Percentiles rank a stretch among this genome's conserved stretches.
Evolutionary conservation across 2,329 filamentous ascomycete species (phyloP).

Genomic region (Colletotrichum coccodes): DNA sequence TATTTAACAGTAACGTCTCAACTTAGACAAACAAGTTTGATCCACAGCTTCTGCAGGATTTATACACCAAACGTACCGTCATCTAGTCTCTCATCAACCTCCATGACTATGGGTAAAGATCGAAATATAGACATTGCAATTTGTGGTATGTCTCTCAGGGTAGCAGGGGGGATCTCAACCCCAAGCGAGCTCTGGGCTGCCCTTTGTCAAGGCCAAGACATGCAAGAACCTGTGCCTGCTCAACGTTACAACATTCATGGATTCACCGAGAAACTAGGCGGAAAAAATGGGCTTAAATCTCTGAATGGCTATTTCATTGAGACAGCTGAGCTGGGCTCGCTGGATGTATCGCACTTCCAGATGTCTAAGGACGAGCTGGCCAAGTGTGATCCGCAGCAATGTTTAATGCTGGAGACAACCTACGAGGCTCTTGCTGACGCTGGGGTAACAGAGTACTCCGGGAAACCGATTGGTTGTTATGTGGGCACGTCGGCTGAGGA

Average conservation of each 20-base stretch:
- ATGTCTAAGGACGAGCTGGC: slow-evolving; percentile 40
- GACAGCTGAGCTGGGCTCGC: slow-evolving; percentile 34
- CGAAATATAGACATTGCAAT: background rate
- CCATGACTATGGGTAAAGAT: too few relatives aligned
- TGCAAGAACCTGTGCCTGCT: background rate
- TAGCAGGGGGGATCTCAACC: background rate
- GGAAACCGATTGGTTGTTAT: slow-evolving; percentile 39
- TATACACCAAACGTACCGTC: too few relatives aligned
- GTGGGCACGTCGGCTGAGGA: slow-evolving; percentile 42
- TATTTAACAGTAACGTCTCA: too few relatives aligned
- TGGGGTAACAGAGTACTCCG: slow-evolving; percentile 38
- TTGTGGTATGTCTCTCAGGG: background rate
- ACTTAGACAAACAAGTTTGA: too few relatives aligned
- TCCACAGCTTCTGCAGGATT: too few relatives aligned
- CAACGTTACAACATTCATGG: background rate
- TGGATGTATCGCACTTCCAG: slow-evolving; percentile 44
- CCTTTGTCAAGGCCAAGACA: background rate
- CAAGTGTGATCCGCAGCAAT: slow-evolving; percentile 25
- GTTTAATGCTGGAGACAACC: slow-evolving; percentile 14
- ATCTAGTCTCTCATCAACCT: too few relatives aligned
- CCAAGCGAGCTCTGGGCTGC: background rate
- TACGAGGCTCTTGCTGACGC: slow-evolving; percentile 27
- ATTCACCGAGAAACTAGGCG: background rate
- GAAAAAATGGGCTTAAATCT: background rate
- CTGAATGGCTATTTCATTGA: slow-evolving; percentile 39